Evolutionary conservation across 2,329 filamentous ascomycete genomes (phyloP), one percentile per base, ranked within the genome.

Genomic region (Zasmidium citrigriseum): DNA sequence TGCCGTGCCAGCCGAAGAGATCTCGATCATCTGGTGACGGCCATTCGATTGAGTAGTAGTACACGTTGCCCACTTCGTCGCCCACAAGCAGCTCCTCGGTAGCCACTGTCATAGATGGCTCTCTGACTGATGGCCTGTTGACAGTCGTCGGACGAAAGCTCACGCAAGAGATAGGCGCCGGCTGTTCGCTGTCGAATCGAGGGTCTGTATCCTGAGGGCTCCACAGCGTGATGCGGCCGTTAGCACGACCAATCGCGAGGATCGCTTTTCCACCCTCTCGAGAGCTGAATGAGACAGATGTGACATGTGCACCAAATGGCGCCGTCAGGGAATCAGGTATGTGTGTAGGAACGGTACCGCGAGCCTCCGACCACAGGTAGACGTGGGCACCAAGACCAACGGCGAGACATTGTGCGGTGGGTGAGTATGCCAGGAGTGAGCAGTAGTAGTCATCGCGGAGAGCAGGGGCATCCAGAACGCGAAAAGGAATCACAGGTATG

Each of bases 391-490:
- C 88, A 14, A 98, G 81, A 0, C 91, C 93, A 18, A 98, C 90
- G 18, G 91, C 93, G 16, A 99, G 82, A 14, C 88, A 90, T 54
- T 89, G 84, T 52, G 86, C 84, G 7, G 85, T 89, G 44, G 83
- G 75, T 0, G 89, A 96, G 73, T 96, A 98, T 10, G 95, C 91
- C 54, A 99, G 81, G 2, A 93, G 82, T 0, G 93, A 95, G 76
- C 92, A 97, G 73, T 99, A 99, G 73, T 93, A 99, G 74, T 99
- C 93, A 68, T 98, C 92, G 57, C 91, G 86, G n/a, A 98, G 80
- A 52, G 86, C 85, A 2, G 93, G 92, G 9, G 93, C 93, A 76
- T 97, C 91, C 4, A 99, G 82, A 5, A 97, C 89, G 16, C 69
- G 68, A 48, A 71, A 73, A 0, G 70, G 70, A 14, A 70, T 70